A percentile compares a stretch with the other conserved stretches of the same genome.
These are phyloP conservation scores for Nigrospora sphaerica DNA, from an alignment of 2,329 filamentous ascomycete genomes.

Conservation along the genomic window DNA sequence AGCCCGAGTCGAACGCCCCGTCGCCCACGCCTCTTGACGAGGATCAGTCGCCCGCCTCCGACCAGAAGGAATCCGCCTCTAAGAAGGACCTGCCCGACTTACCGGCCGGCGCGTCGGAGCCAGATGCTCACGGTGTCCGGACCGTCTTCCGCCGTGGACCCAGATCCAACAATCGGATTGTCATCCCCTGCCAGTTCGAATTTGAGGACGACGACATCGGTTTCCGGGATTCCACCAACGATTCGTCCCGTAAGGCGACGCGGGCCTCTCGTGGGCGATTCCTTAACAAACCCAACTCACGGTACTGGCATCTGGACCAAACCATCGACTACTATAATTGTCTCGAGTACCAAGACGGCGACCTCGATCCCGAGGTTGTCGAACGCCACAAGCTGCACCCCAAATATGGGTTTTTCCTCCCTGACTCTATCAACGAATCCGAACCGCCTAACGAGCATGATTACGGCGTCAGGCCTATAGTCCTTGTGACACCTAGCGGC, in stretches of 20 bases:
- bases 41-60: conserved; percentile 10
- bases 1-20: conserved; percentile 23
- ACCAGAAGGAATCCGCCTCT: conserved; percentile 13
- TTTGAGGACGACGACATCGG: conserved; percentile 50
- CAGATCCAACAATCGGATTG: conserved; percentile 43
- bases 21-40: conserved; percentile 17
- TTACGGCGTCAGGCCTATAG: conserved; percentile 39
- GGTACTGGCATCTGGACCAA: conserved; percentile 47
- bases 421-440: conserved; percentile 36
- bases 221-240: conserved; percentile 52
- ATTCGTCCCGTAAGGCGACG: conserved; percentile 44
- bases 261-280: conserved; percentile 46
- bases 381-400: conserved; percentile 45
- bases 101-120: conserved; percentile 33
- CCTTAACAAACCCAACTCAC: conserved; percentile 45
- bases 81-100: conserved; percentile 22
- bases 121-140: conserved; percentile 46
- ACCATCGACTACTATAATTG: conserved; percentile 46
- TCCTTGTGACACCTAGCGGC: conserved; percentile 41
- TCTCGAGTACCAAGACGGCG: conserved; percentile 37
- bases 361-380: conserved; percentile 44
- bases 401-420: conserved; percentile 44
- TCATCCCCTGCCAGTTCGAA: conserved; percentile 40
- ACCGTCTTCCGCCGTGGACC: conserved; percentile 33
- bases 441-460: conserved; percentile 32